These are phyloP conservation scores for Saccharomyces mikatae DNA, from an alignment of 805 yeast species.

Conservation along the genomic window DNA sequence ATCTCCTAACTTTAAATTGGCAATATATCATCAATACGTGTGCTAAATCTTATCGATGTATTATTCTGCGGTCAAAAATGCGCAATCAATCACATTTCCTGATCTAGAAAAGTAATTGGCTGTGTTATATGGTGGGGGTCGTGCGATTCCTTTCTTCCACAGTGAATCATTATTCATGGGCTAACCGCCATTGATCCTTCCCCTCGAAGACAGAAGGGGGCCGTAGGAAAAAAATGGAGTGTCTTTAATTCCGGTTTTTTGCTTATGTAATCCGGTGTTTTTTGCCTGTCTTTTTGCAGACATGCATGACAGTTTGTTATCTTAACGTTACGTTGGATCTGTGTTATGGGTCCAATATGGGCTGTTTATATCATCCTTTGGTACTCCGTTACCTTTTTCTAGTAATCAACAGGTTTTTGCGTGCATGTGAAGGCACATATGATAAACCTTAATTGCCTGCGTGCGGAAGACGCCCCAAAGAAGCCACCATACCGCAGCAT, in stretches of 20 bases:
- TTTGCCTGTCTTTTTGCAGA: not conserved
- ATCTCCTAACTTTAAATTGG: not conserved
- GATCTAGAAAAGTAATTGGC: not conserved
- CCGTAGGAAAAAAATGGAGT: not conserved
- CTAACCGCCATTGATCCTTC: not conserved
- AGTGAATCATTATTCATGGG: not conserved
- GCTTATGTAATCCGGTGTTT: not conserved
- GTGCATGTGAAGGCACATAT: not conserved
- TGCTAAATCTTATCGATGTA: not conserved
- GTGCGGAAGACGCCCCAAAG: not conserved
- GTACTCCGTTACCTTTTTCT: not conserved
- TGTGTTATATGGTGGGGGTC: not conserved
- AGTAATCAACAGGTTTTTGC: not conserved
- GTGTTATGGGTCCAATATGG: not conserved
- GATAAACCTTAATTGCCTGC: not conserved
- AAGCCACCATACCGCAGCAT: not conserved
- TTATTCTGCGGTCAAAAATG: not conserved
- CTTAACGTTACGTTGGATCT: not conserved
- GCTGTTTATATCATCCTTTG: not conserved
- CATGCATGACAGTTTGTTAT: not conserved
- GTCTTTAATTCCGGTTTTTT: not conserved
- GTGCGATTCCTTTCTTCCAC: not conserved
- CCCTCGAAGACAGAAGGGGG: not conserved
- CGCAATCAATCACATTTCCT: not conserved
- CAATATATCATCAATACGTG: not conserved